Base-by-base conservation (phyloP, 345 rosid species). In the Eucalyptus cloeziana region DNA sequence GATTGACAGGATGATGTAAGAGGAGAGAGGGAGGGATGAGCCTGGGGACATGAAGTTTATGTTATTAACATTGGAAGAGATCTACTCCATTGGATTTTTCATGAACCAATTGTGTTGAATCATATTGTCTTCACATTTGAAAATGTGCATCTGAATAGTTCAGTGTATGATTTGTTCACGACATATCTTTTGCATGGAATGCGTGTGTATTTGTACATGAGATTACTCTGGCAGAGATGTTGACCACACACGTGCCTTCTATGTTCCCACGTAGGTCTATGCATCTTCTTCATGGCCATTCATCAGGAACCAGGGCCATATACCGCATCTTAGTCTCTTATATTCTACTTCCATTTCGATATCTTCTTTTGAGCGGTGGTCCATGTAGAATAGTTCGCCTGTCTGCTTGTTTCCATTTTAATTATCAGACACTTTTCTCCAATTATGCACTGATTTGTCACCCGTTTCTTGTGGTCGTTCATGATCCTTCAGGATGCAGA, bases 401-500 rank as follows among this genome's bases (percentile, higher is more conserved):
- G 27, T 52, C 86, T 27, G 37, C 45, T 64, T 69, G 22, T 45
- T 43, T 87, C 45, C 54, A 15, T 47, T 49, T 47, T 81, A 43
- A 9, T 24, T 27, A 37, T 12, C 58, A 8, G 24, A 56, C 7
- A 40, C 64, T 52, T 15, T 69, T 5, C 16, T 49, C 47, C 33
- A 4, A 25, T 10, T 47, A 17, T 49, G 27, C 15, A 16, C 43
- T 89, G 49, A 27, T 87, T 56, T 56, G 24, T 43, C 17, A 76
- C 49, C 56, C 22, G 10, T 54, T 76, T 86, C 87, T 49, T 51
- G 50, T 52, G 86, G 67, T 62, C 30, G 62, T 22, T 86, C 30
- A 13, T 85, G 85, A 54, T 81, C n/a, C 51, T 90, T 71, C 92
- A 98, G 99, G 98, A 94, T 88, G 88, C 95, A 85, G 94, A 94